Evolutionary conservation across 2,329 filamentous ascomycete species (phyloP).

Genomic region (Colletotrichum sp.): DNA sequence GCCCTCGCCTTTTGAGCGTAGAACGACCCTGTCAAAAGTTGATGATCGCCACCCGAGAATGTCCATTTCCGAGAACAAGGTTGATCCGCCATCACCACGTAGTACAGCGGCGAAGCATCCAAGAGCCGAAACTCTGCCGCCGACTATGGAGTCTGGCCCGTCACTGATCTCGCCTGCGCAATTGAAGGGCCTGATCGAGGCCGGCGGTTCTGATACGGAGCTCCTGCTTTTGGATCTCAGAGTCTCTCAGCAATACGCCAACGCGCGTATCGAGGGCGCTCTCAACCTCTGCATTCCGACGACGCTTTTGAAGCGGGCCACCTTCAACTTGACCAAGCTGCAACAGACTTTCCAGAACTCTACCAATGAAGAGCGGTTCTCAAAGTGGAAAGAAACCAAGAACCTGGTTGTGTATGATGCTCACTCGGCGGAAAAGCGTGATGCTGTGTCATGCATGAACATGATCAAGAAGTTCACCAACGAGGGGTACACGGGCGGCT

Average conservation of each 20-base stretch:
- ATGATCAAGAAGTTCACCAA: conserved; percentile 91
- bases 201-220: conserved; percentile 36
- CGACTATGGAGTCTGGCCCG: conserved; percentile 50
- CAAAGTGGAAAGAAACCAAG: conserved; percentile 74
- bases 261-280: conserved; percentile 77
- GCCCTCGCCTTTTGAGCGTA: conserved; percentile 36
- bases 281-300: conserved; percentile 95
- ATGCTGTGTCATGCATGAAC: conserved; percentile 80
- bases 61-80: conserved; percentile 55
- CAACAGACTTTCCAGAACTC: conserved; percentile 83
- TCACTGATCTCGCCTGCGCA: conserved; percentile 58
- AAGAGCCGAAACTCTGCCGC: conserved; percentile 59
- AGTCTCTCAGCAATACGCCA: conserved; percentile 81
- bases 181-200: conserved; percentile 61
- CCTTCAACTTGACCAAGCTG: conserved; percentile 87
- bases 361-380: conserved; percentile 73
- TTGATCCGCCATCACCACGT: conserved; percentile 42
- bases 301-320: conserved; percentile 87
- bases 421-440: conserved; percentile 76
- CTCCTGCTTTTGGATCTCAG: conserved; percentile 83
- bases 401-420: conserved; percentile 89
- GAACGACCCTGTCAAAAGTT: conserved; percentile 40
- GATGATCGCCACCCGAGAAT: conserved; percentile 60
- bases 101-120: conserved; percentile 11
- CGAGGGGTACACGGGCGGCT: conserved; percentile 79